Evolutionary conservation across 768 basidiomycete species (phyloP), one percentile per base, ranked within the genome.

Genomic region (Xanthoconium purpureum): DNA sequence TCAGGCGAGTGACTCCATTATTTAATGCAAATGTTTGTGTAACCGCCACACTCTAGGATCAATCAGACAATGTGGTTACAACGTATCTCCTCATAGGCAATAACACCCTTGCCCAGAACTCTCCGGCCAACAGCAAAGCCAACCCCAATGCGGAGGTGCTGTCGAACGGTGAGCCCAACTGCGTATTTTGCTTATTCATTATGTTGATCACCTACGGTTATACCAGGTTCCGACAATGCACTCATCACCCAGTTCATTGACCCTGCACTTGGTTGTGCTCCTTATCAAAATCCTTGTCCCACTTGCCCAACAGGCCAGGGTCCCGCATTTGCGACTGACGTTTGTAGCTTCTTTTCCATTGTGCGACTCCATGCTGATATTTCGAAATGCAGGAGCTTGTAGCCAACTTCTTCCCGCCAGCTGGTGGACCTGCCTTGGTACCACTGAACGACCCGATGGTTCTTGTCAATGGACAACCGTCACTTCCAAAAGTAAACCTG

Each of bases 381-480:
- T 51, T n/a, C 2, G 13, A 24, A 17, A 54, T 36, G 7, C 43
- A 68, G 66, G 66, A 68, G 46, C 67, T 68, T 45, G 17, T 60
- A 7, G 66, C 66, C 13, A 50, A 48, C 39, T 68, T 59, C 35
- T 67, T 60, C 54, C 68, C 68, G 18, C 67, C 67, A 5, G 63
- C 50, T 30, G 40, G 63, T 50, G 68, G 57, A 30, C 63, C 67
- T 13, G 67, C 67, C 3, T 43, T 68, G 38, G 52, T 68, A 6
- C 68, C 67, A 17, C 42, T 68, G 44, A 68, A 63, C 14, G 57
- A 68, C 29, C 65, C 68, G 29, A 67, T 68, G 63, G 67, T 63
- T 4, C 59, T 70, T 12, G 57, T 68, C 29, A 54, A 65, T 13
- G 68, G 61, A 35, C 58, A 70, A 24, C 55, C 39, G 18, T 65